Conservation (phyloP, 202 grass and related monocot species). For the Zizania palustris region DNA sequence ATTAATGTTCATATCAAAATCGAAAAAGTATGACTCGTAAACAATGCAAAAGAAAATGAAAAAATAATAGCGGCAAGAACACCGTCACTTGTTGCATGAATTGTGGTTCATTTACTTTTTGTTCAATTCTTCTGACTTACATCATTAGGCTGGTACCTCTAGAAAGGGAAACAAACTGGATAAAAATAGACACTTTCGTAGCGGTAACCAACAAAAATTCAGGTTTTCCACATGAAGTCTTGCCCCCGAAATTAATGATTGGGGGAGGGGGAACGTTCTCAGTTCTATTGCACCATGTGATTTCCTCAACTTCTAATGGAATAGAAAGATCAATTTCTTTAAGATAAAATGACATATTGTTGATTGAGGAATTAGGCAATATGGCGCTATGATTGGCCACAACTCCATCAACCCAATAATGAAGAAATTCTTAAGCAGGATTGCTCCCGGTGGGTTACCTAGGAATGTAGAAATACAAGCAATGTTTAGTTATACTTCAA, state of each 20-base stretch:
- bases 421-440: constrained; percentile 98
- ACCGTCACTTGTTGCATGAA: too few species aligned
- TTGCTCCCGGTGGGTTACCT: constrained; percentile 93
- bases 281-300: constrained; percentile 57
- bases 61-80: too few species aligned
- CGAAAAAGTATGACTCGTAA: too few species aligned
- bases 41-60: too few species aligned
- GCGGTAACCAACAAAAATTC: constrained; percentile 74
- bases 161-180: constrained; percentile 93
- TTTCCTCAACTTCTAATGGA: constrained; percentile 76
- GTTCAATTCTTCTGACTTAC: constrained; percentile 94
- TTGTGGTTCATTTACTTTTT: too few species aligned
- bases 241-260: constrained; percentile 82
- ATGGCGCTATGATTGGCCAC: constrained; percentile 54
- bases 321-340: constrained; percentile 93
- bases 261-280: constrained; percentile 45
- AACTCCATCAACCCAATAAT: constrained; percentile 94
- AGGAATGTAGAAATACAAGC: constrained; percentile 37
- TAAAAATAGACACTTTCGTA: constrained; percentile 76
- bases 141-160: constrained; percentile 91
- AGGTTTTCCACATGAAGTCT: constrained; percentile 89
- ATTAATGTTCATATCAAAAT: too few species aligned
- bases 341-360: constrained; percentile 72
- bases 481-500: constrained; percentile 61
- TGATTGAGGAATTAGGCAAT: constrained; percentile 74